Evolutionary conservation across 148 eudicot species (phyloP).

Genomic region (Vaccinium corymbosum): DNA sequence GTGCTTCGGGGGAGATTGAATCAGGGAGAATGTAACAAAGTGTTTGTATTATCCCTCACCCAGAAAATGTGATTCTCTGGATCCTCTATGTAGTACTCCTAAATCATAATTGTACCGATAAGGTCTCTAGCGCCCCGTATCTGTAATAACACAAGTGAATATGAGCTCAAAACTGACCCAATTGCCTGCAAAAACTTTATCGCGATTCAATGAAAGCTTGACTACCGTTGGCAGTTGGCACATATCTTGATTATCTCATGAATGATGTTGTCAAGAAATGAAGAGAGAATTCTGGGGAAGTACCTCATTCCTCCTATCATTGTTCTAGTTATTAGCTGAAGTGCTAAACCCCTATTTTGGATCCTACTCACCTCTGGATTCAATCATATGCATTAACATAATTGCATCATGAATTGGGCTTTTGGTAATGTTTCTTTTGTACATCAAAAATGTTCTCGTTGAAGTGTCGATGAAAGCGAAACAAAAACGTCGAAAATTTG

Average conservation of each 20-base stretch:
- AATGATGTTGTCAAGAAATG: not conserved
- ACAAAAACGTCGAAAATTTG: not conserved
- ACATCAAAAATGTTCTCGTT: not conserved
- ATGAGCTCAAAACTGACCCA: not conserved
- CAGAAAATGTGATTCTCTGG: not conserved
- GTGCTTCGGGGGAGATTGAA: not conserved
- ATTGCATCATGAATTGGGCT: not conserved
- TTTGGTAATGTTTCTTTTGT: conserved; percentile 3
- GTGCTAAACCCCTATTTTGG: not conserved
- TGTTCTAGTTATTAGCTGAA: not conserved
- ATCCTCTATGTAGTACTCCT: not conserved
- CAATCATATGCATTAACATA: not conserved
- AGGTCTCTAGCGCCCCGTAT: not conserved
- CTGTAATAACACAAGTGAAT: not conserved
- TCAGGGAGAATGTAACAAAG: not conserved
- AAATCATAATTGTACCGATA: not conserved
- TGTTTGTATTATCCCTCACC: not conserved
- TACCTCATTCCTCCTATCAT: not conserved
- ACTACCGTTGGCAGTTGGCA: not conserved
- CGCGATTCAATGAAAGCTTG: not conserved
- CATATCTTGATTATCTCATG: not conserved
- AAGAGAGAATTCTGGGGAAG: not conserved
- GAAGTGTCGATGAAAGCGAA: not conserved
- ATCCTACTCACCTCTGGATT: not conserved
- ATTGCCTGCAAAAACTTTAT: not conserved